These are phyloP conservation scores for Triticum aestivum DNA, from an alignment of 176 grass and related monocot species.

Conservation along the genomic window DNA sequence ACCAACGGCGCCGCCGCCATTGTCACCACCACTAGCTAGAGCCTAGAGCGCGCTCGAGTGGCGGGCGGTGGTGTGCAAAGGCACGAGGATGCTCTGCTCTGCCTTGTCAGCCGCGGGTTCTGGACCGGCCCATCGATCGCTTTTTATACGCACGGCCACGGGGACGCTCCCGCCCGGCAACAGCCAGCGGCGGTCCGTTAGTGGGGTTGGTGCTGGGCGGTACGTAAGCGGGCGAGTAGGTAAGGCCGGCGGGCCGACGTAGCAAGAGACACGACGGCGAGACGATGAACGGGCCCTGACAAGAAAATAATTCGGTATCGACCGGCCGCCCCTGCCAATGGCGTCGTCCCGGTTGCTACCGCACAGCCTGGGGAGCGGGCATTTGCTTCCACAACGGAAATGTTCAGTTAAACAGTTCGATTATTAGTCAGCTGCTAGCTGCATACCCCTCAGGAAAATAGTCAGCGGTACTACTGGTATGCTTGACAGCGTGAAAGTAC, in stretches of 20 bases:
- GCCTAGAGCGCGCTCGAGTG: background rate
- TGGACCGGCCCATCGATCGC: background rate
- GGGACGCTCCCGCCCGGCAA: background rate
- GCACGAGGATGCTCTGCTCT: background rate
- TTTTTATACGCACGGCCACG: background rate
- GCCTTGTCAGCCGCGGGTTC: background rate
- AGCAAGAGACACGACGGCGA: background rate
- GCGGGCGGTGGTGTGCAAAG: background rate
- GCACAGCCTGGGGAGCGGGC: background rate
- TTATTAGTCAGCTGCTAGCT: too few species aligned
- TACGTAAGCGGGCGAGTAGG: background rate
- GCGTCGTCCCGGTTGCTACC: background rate
- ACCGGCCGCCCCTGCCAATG: background rate
- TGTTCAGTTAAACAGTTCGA: background rate
- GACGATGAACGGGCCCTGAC: too few species aligned
- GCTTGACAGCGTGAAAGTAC: background rate
- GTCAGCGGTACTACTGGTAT: too few species aligned
- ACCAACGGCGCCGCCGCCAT: background rate
- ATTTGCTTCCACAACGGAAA: background rate
- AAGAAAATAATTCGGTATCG: too few species aligned
- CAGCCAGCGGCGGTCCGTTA: background rate
- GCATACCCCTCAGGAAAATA: too few species aligned
- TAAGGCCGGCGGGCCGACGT: background rate
- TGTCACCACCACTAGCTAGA: background rate
- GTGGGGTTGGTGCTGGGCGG: background rate